A percentile compares a stretch with the other conserved stretches of the same genome.
phyloP scores from a whole-genome alignment of 306 rosid genomes.

The Arachis stenosperma region DNA sequence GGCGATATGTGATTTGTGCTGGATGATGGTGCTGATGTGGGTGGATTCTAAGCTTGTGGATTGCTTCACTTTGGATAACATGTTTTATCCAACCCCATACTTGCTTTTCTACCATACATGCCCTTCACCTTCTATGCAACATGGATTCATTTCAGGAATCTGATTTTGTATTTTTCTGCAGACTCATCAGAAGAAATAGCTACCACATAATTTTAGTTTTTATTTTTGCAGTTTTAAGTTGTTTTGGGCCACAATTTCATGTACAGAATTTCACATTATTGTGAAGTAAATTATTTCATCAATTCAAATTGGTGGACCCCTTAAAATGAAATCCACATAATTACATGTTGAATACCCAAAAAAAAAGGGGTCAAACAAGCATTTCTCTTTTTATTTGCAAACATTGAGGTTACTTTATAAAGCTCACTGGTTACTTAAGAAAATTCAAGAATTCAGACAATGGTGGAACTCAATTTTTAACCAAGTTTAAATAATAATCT shows the following conservation, averaged over 20 bases:
- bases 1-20: conserved; percentile 49
- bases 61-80: conserved; percentile 62
- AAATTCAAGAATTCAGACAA: conserved; percentile 2
- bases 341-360: no score
- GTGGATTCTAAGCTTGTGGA: conserved; percentile 31
- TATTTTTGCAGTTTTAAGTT: no score
- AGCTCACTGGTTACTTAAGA: not conserved
- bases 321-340: no score
- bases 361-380: no score
- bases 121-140: not conserved
- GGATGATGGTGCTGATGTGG: conserved; percentile 66
- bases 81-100: conserved; percentile 51
- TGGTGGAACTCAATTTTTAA: not conserved
- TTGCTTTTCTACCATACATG: conserved; percentile 32
- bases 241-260: no score
- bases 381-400: not conserved
- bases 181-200: conserved; percentile 6
- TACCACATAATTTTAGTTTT: conserved; percentile 3
- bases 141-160: not conserved
- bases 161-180: conserved; percentile 6
- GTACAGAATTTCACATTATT: no score
- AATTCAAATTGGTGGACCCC: not conserved
- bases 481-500: not conserved
- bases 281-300: not conserved
- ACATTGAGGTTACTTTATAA: not conserved